phyloP scores from a whole-genome alignment of 2,329 filamentous ascomycete species.

The Botryotinia globosa region DNA sequence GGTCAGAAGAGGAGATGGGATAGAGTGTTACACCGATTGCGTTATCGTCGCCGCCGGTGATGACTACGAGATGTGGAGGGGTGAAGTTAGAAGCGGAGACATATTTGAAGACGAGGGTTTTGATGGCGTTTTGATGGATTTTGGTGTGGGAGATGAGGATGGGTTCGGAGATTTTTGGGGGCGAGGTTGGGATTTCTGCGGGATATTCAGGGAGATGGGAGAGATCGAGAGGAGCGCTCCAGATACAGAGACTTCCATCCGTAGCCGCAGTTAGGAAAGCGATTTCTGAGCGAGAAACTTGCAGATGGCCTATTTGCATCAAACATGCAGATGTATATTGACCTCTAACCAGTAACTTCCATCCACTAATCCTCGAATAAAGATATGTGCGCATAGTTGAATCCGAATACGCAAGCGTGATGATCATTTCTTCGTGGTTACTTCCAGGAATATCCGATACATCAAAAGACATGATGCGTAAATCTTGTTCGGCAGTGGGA shows the following conservation, averaged over 20 bases:
- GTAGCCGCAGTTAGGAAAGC: conserved; percentile 68
- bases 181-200: not conserved
- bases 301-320: conserved; percentile 54
- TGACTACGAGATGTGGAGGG: conserved; percentile 46
- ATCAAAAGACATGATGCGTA: conserved; percentile 81
- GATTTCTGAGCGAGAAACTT: conserved; percentile 41
- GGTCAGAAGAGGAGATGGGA: not conserved
- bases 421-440: conserved; percentile 26
- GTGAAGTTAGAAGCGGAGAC: not conserved
- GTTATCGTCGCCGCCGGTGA: conserved; percentile 88
- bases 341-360: conserved; percentile 51
- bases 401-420: conserved; percentile 80
- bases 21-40: conserved; percentile 61
- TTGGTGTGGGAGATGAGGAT: conserved; percentile 37
- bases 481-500: conserved; percentile 55
- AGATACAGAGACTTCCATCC: conserved; percentile 72
- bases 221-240: conserved; percentile 39
- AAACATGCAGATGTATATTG: conserved; percentile 72
- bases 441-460: conserved; percentile 38
- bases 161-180: conserved; percentile 5
- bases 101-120: conserved; percentile 53
- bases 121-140: conserved; percentile 81
- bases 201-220: not conserved
- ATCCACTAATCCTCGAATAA: conserved; percentile 44
- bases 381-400: conserved; percentile 66